Conservation (phyloP, 2,329 filamentous ascomycete genomes). For the Ceratocystis huliohia region DNA sequence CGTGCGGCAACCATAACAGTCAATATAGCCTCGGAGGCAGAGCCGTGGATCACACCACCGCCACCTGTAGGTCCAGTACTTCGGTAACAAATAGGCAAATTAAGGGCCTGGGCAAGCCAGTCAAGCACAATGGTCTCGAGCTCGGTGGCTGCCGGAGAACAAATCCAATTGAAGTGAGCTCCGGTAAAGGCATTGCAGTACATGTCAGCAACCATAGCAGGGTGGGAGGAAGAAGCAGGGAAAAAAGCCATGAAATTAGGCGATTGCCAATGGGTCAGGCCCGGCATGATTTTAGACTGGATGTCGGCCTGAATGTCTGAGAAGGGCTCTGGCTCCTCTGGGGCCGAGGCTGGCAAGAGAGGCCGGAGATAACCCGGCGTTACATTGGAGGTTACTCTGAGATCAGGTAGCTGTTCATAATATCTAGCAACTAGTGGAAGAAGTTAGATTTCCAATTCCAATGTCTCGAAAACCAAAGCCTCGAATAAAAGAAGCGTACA, state of each 20-base stretch:
- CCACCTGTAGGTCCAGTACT: constrained; percentile 49
- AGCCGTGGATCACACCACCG: constrained; percentile 90
- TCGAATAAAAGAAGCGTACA: too few species aligned
- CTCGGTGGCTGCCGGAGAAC: constrained; percentile 82
- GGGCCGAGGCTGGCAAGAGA: constrained; percentile 57
- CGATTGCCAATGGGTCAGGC: constrained; percentile 87
- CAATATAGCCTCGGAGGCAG: constrained; percentile 74
- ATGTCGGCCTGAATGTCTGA: constrained; percentile 69
- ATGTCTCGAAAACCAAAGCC: too few species aligned
- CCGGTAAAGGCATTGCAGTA: constrained; percentile 81
- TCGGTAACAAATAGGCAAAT: constrained; percentile 58
- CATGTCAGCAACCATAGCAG: constrained; percentile 80
- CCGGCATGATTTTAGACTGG: constrained; percentile 74
- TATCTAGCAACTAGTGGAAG: constrained; percentile 59
- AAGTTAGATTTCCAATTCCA: constrained; percentile 12
- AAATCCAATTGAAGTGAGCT: constrained; percentile 95
- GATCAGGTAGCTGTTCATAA: constrained; percentile 59
- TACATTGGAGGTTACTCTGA: constrained; percentile 63
- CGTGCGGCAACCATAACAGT: constrained; percentile 79
- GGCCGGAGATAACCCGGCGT: constrained; percentile 75
- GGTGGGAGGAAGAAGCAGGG: constrained; percentile 68
- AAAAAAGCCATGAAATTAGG: constrained; percentile 97
- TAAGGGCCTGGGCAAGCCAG: constrained; percentile 70
- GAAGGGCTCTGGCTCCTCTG: constrained; percentile 59
- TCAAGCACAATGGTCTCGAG: constrained; percentile 87